Percentiles rank a stretch among this genome's conserved stretches.
Evolutionary conservation across 305 asterid species (phyloP).

Genomic region (Fraxinus angustifolia): DNA sequence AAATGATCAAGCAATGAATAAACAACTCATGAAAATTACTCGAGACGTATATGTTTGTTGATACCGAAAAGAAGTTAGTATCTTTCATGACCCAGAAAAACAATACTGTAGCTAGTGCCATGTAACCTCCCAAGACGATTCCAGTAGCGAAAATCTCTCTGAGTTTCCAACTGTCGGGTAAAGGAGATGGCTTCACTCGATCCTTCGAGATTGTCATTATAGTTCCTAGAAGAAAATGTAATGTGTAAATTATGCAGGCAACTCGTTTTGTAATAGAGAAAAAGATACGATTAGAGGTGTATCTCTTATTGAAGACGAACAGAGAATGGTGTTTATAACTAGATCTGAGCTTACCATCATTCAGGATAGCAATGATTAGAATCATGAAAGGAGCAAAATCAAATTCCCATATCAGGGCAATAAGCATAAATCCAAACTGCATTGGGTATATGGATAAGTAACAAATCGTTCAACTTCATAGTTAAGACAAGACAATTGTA

Average conservation of each 20-base stretch:
- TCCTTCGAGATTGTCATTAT: slow-evolving; percentile 84
- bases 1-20: neutral
- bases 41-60: neutral
- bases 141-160: slow-evolving; percentile 75
- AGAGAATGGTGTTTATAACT: neutral
- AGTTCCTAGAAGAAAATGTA: slow-evolving; percentile 43
- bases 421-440: slow-evolving; percentile 86
- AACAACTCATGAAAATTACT: neutral
- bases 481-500: neutral
- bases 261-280: neutral
- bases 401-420: slow-evolving; percentile 71
- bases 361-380: slow-evolving; percentile 78
- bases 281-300: neutral
- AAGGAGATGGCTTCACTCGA: slow-evolving; percentile 80
- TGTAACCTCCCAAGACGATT: slow-evolving; percentile 65
- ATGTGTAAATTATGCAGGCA: neutral
- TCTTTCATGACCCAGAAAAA: slow-evolving; percentile 60
- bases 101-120: slow-evolving; percentile 65
- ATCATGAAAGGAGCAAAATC: slow-evolving; percentile 88
- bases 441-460: neutral
- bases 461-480: neutral
- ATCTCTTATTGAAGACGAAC: neutral
- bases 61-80: slow-evolving; percentile 63
- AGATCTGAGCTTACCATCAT: slow-evolving; percentile 54
- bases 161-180: slow-evolving; percentile 84